Evolutionary conservation across 257 asterid species (phyloP), one percentile per base, ranked within the genome.

Genomic region (Prunella vulgaris): DNA sequence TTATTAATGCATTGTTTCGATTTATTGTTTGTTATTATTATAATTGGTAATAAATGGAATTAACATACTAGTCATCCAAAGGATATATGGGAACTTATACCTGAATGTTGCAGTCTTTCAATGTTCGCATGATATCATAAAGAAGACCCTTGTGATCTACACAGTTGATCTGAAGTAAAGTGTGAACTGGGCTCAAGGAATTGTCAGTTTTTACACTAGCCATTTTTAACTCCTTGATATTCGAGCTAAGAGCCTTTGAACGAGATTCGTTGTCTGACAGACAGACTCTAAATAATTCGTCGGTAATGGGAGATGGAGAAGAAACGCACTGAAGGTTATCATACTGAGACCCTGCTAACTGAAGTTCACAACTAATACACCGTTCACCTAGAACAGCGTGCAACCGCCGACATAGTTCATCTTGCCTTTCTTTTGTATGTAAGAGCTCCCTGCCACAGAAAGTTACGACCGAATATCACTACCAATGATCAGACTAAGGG

Each of bases 71-170:
- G 13, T 22, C 68, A 52, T 14, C 51, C 33, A 49, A 5, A 59
- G 33, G 71, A 73, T 7, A 51, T 10, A 24, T 24, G 72, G 9
- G 66, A 64, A 72, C 10, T 7, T 38, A 15, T 56, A 88, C 96
- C 90, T 88, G 90, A 68, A 92, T 76, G 72, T 74, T 79, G 78
- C 81, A 80, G 77, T 90, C 98, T 81, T 92, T 90, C 80, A 92
- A 69, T 25, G 95, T 86, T 44, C 93, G 72, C 82, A 86, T 76
- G 68, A 86, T 84, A 80, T 92, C 98, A 77, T 92, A 90, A 32
- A 88, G 87, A 64, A 88, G 81, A 61, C 98, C 97, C 80, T 88
- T 90, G 84, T 90, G 88, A 86, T 92, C 91, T 60, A 88, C 76
- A 48, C 90, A 87, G 68, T 37, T 78, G 61, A 92, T 90, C 93